Conservation (phyloP, 1,284 basidiomycete genomes). For the Phlebopus sp. region DNA sequence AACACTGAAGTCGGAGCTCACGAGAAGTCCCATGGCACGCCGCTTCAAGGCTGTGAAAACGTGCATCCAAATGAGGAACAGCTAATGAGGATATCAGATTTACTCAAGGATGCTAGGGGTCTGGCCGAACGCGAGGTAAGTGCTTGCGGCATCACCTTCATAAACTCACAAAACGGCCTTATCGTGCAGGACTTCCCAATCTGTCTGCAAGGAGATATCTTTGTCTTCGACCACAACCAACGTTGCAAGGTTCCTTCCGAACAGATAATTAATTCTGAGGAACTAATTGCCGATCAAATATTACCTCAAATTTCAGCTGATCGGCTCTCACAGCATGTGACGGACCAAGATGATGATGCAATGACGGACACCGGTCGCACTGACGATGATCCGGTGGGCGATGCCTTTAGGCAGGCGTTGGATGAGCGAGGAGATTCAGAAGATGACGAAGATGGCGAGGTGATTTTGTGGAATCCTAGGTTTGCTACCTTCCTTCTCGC, state of each 20-base stretch:
- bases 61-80: slow-evolving; percentile 95
- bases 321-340: slow-evolving; percentile 1
- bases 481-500: slow-evolving; percentile 23
- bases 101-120: slow-evolving; percentile 72
- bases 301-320: slow-evolving; percentile 7
- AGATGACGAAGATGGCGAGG: slow-evolving; percentile 51
- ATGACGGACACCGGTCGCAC: slow-evolving; percentile 67
- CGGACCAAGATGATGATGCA: slow-evolving; percentile 55
- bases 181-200: slow-evolving; percentile 27
- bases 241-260: slow-evolving; percentile 8
- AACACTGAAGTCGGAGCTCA: slow-evolving; percentile 17
- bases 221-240: slow-evolving; percentile 13
- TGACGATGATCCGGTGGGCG: slow-evolving; percentile 79
- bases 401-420: slow-evolving; percentile 68
- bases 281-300: slow-evolving; percentile 17
- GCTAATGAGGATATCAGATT: slow-evolving; percentile 88
- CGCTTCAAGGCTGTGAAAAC: slow-evolving; percentile 39
- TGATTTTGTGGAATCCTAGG: slow-evolving; percentile 67
- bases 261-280: slow-evolving; percentile 1
- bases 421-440: slow-evolving; percentile 36
- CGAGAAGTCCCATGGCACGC: slow-evolving; percentile 15
- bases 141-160: slow-evolving; percentile 5
- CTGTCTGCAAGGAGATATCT: slow-evolving; percentile 18
- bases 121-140: slow-evolving; percentile 61
- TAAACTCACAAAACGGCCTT: slow-evolving; percentile 13